Base-by-base conservation (phyloP, 495 filamentous ascomycete species). In the Barbatosphaeria neglecta region DNA sequence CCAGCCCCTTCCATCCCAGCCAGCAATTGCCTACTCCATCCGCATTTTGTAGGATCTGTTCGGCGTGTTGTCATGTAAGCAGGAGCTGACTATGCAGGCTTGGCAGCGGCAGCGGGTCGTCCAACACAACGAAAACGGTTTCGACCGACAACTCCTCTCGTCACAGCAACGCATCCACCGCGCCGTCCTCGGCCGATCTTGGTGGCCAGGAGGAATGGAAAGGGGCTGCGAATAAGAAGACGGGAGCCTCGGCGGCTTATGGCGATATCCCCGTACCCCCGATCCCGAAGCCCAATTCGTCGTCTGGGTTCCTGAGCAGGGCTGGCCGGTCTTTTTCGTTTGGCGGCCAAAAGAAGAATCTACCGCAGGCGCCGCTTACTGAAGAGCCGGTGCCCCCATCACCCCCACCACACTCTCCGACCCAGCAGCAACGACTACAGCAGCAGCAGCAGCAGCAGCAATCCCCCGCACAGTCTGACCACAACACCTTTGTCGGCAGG, bases 291-390 rank as follows among this genome's bases (percentile, higher is more conserved):
- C 68, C 74, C 41, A 57, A 60, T 16, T 62, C 61, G 47, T n/a
- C n/a, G n/a, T n/a, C n/a, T n/a, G 71, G 50, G 13, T 78, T 83
- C 15, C 60, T 87, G 18, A 80, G 77, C 49, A 72, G 81, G 22
- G 83, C 82, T 41, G 80, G 82, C 19, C 73, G 85, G 39, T 82
- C 85, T 0, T 84, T 89, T 49, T 90, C 85, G 0, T 87, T 86
- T 55, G 83, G 77, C 22, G 66, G 59, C n/a, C 69, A 70, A 41
- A 77, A 75, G 47, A 73, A 65, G 35, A 52, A 64, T 16, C 31
- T 67, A 3, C 66, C 72, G 5, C 64, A 72, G 6, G 69, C 70
- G 43, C 63, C 67, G 8, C 55, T 64, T n/a, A 54, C 65, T 11
- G 59, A 66, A 31, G 70, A 69, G 42, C 53, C 61, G 1, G 52